These are phyloP conservation scores for Dillenia suffruticosa DNA, from an alignment of 164 flowering plant genomes.

Conservation along the genomic window DNA sequence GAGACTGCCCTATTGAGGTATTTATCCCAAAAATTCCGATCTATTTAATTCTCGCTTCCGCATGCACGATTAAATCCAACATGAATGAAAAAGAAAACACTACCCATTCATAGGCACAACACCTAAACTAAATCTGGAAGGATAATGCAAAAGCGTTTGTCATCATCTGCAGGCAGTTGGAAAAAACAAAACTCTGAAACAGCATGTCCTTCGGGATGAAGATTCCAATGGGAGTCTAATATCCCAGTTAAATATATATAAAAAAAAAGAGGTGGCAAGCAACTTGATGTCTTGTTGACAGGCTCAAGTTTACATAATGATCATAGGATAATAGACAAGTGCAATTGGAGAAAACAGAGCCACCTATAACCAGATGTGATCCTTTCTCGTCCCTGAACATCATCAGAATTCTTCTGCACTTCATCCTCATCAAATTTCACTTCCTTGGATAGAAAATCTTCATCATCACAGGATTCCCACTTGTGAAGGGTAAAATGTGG, in stretches of 20 bases:
- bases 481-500: constrained; percentile 52
- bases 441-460: constrained; percentile 19
- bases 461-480: constrained; percentile 41
- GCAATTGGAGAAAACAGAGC: neutral
- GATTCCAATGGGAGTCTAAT: neutral
- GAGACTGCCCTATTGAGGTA: too few species aligned
- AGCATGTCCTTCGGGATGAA: neutral
- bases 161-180: neutral
- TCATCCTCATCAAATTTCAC: constrained; percentile 24
- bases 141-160: neutral
- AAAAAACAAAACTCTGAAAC: neutral
- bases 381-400: constrained; percentile 35
- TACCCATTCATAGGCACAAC: neutral
- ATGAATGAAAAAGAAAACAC: neutral
- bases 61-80: too few species aligned
- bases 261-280: neutral
- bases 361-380: constrained; percentile 36
- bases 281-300: neutral
- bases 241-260: neutral
- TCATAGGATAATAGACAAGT: neutral
- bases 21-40: too few species aligned
- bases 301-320: neutral
- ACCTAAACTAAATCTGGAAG: neutral
- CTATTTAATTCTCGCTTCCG: too few species aligned
- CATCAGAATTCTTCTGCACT: constrained; percentile 24